Percentiles rank a stretch among this genome's conserved stretches.
Evolutionary conservation across 257 asterid genomes (phyloP).

Genomic region (Scutellaria minor): DNA sequence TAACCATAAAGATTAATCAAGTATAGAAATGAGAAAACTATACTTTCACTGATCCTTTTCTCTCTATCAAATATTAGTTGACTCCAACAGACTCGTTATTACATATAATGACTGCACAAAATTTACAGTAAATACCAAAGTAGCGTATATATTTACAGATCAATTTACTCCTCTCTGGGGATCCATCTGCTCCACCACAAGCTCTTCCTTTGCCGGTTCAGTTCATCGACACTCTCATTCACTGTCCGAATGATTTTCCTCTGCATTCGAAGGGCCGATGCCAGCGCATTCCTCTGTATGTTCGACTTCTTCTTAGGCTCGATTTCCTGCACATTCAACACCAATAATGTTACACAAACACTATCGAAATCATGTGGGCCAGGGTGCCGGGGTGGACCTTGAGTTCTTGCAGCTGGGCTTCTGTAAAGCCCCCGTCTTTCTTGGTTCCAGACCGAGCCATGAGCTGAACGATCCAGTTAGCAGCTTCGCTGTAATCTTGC

Average conservation of each 20-base stretch:
- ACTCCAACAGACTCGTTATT: constrained; percentile 21
- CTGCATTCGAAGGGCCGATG: constrained; percentile 78
- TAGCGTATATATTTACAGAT: constrained; percentile 40
- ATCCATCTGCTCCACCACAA: constrained; percentile 95
- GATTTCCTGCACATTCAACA: constrained; percentile 61
- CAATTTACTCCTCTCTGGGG: constrained; percentile 73
- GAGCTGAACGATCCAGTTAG: constrained; percentile 72
- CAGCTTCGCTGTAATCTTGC: constrained; percentile 88
- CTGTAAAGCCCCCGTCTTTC: constrained; percentile 92
- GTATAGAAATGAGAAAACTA: not conserved
- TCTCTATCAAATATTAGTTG: constrained; percentile 17
- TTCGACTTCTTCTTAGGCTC: constrained; percentile 69
- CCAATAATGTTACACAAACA: not conserved
- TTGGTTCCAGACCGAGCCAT: constrained; percentile 95
- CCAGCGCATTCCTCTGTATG: constrained; percentile 78
- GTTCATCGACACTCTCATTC: constrained; percentile 72
- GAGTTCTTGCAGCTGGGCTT: constrained; percentile 88
- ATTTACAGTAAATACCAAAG: constrained; percentile 42
- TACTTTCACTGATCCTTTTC: constrained; percentile 17
- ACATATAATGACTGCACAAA: constrained; percentile 36
- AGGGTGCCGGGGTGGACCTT: constrained; percentile 47
- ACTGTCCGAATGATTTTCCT: constrained; percentile 69
- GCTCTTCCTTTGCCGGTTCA: constrained; percentile 65
- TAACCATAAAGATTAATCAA: constrained; percentile 17
- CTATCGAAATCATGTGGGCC: not conserved